Conservation (phyloP, 129 eudicot genomes). For the Apium graveolens region DNA sequence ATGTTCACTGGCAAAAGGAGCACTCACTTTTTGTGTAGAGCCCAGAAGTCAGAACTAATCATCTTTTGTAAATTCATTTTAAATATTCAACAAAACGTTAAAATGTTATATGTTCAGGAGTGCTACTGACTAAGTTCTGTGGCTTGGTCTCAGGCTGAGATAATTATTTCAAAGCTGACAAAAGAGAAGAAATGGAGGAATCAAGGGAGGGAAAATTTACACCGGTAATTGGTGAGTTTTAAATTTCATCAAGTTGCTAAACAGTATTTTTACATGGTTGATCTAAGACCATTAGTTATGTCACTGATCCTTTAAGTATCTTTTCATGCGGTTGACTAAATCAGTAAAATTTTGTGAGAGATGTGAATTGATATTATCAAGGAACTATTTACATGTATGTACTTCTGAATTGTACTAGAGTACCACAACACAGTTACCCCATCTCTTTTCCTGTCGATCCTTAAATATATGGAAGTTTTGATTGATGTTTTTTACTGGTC, state of each 20-base stretch:
- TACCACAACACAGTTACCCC: neutral
- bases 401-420: neutral
- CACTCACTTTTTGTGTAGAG: neutral
- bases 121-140: neutral
- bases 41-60: neutral
- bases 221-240: constrained; percentile 29
- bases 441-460: neutral
- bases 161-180: constrained; percentile 31
- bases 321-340: neutral
- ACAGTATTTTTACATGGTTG: neutral
- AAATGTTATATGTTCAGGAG: neutral
- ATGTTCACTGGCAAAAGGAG: neutral
- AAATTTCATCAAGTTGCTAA: neutral
- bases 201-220: constrained; percentile 22
- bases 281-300: neutral
- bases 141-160: constrained; percentile 24
- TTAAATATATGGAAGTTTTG: too few species aligned
- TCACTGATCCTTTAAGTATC: neutral
- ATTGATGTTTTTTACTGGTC: too few species aligned
- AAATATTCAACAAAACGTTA: neutral
- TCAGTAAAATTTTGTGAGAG: too few species aligned
- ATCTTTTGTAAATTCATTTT: neutral
- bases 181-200: constrained; percentile 22
- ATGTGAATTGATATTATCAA: neutral
- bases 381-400: neutral